Evolutionary conservation across 1,284 basidiomycete species (phyloP).

Genomic region (Austropuccinia psidii): DNA sequence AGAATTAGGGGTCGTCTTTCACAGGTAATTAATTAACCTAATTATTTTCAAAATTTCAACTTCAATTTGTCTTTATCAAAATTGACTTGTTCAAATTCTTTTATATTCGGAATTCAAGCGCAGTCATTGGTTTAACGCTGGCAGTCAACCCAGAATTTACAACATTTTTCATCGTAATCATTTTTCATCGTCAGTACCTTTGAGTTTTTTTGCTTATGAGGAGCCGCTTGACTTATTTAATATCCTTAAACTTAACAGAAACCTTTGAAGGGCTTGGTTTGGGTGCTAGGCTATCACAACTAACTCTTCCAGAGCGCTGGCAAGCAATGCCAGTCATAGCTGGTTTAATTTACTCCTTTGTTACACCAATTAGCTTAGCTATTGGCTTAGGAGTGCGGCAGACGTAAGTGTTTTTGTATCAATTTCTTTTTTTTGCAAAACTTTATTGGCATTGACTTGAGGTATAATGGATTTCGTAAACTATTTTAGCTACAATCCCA

Average conservation of each 20-base stretch:
- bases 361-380: constrained; percentile 24
- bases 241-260: constrained; percentile 3
- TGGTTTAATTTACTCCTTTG: constrained; percentile 22
- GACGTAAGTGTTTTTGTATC: not conserved
- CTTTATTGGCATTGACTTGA: not conserved
- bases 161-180: constrained; percentile 76
- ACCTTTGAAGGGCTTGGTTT: constrained; percentile 34
- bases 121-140: constrained; percentile 87
- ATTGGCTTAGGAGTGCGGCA: constrained; percentile 29
- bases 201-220: too few relatives aligned
- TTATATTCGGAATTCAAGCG: constrained; percentile 41
- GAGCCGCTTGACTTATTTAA: not conserved
- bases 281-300: constrained; percentile 25
- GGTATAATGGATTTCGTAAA: not conserved
- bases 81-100: not conserved
- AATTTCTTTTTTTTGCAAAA: not conserved
- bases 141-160: constrained; percentile 75
- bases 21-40: constrained; percentile 50
- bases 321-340: not conserved
- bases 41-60: not conserved
- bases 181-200: constrained; percentile 55
- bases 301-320: not conserved
- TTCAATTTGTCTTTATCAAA: too few relatives aligned
- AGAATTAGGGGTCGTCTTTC: constrained; percentile 84
- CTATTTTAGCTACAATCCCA: constrained; percentile 43